Evolutionary conservation across 2,329 filamentous ascomycete genomes (phyloP), one percentile per base, ranked within the genome.

Genomic region (Rutstroemia sp.): DNA sequence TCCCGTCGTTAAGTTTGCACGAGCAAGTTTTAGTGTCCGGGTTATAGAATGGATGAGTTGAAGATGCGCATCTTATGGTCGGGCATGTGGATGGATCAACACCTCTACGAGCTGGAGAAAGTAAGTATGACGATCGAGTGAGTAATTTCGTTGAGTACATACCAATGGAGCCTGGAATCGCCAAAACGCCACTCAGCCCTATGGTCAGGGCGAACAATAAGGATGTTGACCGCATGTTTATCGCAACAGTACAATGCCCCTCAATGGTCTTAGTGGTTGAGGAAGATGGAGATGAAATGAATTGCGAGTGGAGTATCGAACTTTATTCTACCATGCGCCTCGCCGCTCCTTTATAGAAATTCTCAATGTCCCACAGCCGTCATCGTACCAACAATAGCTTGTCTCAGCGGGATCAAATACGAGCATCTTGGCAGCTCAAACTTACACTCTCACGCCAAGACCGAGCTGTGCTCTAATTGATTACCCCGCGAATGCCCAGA

Each of bases 11-110:
- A 36, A 49, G 38, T 27, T 56, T 51, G 47, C 58, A 60, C 5
- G 39, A 34, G 46, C 58, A 60, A 51, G 38, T 23, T 14, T 49
- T 54, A 14, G 49, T 56, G 9, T 27, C 21, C 10, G 53, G 47
- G 16, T 58, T 57, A 36, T 51, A 60, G 17, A 59, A 58, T 2
- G 57, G 51, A 42, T 59, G 58, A 2, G 54, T 57, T 9, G 54
- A 51, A n/a, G 51, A 30, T 10, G 36, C 27, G 36, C 58, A 60
- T 12, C 54, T 49, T 8, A 60, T 54, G 3, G 51, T 54, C 5
- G 58, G 57, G 16, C 58, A 60, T 23, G 48, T 59, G 12, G 50
- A 49, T 9, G 60, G 58, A 8, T 57, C 59, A 16, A 53, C 51
- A 36, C 21, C 44, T 53, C 47, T 54, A 48, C 30, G 12, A 27